phyloP scores from a whole-genome alignment of 768 basidiomycete species.

The Suillus discolor region DNA sequence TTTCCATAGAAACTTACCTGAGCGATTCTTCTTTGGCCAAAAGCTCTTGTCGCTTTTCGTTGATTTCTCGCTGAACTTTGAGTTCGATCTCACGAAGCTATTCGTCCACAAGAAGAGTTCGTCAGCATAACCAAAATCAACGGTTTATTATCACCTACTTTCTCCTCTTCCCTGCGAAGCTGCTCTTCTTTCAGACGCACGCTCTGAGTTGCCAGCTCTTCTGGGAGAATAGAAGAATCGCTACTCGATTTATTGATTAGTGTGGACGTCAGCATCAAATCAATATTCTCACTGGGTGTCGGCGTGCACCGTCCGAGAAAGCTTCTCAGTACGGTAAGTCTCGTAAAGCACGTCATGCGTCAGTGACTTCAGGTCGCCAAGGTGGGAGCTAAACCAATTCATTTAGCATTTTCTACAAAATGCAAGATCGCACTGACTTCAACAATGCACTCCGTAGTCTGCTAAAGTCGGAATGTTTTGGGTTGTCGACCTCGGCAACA shows the following conservation, averaged over 20 bases:
- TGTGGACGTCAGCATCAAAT: slow-evolving; percentile 12
- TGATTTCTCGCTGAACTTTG: slow-evolving; percentile 97
- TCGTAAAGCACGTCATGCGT: slow-evolving; percentile 95
- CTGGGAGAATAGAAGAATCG: slow-evolving; percentile 90
- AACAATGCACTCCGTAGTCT: slow-evolving; percentile 89
- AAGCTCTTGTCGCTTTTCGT: slow-evolving; percentile 95
- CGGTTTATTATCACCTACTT: slow-evolving; percentile 45
- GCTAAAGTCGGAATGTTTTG: slow-evolving; percentile 99
- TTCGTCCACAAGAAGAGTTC: slow-evolving; percentile 17
- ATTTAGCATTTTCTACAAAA: not conserved
- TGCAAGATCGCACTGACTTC: slow-evolving; percentile 52
- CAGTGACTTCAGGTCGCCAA: slow-evolving; percentile 92
- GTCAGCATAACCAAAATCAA: slow-evolving; percentile 5
- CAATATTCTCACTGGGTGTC: slow-evolving; percentile 61
- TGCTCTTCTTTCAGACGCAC: slow-evolving; percentile 99
- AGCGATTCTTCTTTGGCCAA: slow-evolving; percentile 96
- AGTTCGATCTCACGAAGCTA: slow-evolving; percentile 97
- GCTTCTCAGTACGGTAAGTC: slow-evolving; percentile 97
- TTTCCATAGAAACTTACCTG: slow-evolving; percentile 44
- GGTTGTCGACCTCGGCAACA: slow-evolving; percentile 97
- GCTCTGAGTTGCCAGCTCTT: slow-evolving; percentile 95
- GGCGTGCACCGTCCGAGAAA: slow-evolving; percentile 85
- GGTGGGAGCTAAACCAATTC: slow-evolving; percentile 67
- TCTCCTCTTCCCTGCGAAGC: slow-evolving; percentile 95
- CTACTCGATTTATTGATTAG: slow-evolving; percentile 40